These are phyloP conservation scores for Cucurbita argyrosperma DNA, from an alignment of 306 rosid genomes.

Conservation along the genomic window DNA sequence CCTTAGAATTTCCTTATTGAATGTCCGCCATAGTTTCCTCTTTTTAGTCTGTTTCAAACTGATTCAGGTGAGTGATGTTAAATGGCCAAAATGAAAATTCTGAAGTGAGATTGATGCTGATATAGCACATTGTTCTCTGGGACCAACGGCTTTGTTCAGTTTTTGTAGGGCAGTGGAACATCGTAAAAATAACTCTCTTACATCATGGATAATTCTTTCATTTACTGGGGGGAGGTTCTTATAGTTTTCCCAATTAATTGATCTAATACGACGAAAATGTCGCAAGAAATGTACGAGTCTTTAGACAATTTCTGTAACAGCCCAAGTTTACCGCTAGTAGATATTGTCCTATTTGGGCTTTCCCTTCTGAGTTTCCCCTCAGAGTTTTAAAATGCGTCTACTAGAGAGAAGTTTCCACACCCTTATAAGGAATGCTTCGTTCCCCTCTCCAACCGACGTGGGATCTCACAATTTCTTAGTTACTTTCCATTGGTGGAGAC, in stretches of 20 bases:
- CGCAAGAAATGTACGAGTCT: background rate
- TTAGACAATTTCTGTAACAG: background rate
- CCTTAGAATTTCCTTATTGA: background rate
- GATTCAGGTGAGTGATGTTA: background rate
- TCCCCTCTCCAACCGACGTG: no score
- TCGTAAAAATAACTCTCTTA: background rate
- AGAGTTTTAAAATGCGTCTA: no score
- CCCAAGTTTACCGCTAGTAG: no score
- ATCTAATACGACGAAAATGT: background rate
- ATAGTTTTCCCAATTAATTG: background rate
- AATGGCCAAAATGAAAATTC: background rate
- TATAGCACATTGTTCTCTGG: background rate
- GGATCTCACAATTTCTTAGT: background rate
- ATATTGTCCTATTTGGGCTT: no score
- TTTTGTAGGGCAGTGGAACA: background rate
- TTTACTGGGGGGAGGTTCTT: background rate
- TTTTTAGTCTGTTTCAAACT: background rate
- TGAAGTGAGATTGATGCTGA: background rate
- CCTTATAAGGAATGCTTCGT: no score
- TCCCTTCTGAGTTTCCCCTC: no score
- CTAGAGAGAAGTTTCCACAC: no score
- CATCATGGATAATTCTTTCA: background rate
- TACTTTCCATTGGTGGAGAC: background rate
- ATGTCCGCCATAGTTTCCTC: background rate
- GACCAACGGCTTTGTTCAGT: background rate